phyloP scores from a whole-genome alignment of 2,329 filamentous ascomycete species.

The Curvularia sp. region DNA sequence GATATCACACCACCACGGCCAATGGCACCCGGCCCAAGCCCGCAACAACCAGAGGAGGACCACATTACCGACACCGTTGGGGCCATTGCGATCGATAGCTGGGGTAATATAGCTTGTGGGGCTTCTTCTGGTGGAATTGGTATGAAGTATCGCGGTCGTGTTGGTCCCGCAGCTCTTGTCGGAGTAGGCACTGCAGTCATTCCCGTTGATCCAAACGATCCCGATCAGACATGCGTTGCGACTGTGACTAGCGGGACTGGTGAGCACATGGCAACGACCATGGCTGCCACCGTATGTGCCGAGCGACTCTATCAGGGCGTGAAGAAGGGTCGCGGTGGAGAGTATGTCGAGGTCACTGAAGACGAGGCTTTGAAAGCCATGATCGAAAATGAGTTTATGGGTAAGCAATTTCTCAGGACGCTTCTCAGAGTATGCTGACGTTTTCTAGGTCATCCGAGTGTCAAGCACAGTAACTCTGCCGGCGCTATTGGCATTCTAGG shows the following conservation, averaged over 20 bases:
- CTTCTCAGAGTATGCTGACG: constrained; percentile 14
- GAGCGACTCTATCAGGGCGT: constrained; percentile 80
- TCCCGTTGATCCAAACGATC: constrained; percentile 75
- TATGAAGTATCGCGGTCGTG: constrained; percentile 93
- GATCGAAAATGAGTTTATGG: constrained; percentile 89
- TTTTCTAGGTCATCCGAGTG: constrained; percentile 73
- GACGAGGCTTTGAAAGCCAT: constrained; percentile 81
- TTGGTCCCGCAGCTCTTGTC: constrained; percentile 91
- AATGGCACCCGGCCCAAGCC: constrained; percentile 2
- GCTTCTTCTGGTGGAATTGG: constrained; percentile 98
- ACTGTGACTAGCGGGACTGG: constrained; percentile 93
- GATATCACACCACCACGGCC: constrained; percentile 23
- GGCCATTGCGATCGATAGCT: constrained; percentile 87
- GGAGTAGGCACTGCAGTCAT: constrained; percentile 90
- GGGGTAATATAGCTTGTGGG: constrained; percentile 87
- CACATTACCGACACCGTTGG: constrained; percentile 93
- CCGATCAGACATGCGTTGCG: constrained; percentile 74
- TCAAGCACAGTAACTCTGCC: constrained; percentile 77
- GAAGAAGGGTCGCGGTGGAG: constrained; percentile 66
- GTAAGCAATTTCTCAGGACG: constrained; percentile 49
- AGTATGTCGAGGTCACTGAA: constrained; percentile 71
- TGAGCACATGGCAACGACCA: constrained; percentile 96
- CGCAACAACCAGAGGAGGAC: constrained; percentile 53
- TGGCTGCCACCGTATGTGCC: constrained; percentile 86
- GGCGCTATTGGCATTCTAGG: constrained; percentile 90